phyloP scores from a whole-genome alignment of 306 rosid genomes.

The Vigna unguiculata region DNA sequence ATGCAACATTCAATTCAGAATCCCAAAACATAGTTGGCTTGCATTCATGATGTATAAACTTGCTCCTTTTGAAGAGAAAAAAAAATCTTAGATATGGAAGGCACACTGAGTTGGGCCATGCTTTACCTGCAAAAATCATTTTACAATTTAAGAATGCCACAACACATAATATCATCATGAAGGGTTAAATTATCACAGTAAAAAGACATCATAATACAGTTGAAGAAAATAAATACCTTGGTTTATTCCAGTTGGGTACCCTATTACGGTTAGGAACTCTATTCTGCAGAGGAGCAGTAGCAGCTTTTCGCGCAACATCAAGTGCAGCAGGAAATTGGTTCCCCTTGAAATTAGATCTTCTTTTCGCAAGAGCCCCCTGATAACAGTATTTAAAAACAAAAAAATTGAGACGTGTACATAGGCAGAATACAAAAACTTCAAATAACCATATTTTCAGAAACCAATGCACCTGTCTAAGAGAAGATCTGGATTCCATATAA shows the following conservation, averaged over 20 bases:
- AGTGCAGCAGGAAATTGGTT: conserved; percentile 75
- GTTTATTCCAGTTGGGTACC: conserved; percentile 72
- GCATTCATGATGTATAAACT: conserved; percentile 59
- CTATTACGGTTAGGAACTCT: conserved; percentile 57
- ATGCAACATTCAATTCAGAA: conserved; percentile 66
- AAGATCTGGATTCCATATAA: conserved; percentile 76
- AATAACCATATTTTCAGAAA: conserved; percentile 6
- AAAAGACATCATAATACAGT: background rate
- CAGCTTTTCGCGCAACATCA: conserved; percentile 78
- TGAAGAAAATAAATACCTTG: conserved; percentile 66
- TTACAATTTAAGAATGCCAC: conserved; percentile 11
- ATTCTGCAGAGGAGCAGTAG: conserved; percentile 64
- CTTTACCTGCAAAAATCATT: conserved; percentile 68
- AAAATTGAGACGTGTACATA: background rate
- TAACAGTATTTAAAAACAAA: background rate
- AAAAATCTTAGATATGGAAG: conserved; percentile 50
- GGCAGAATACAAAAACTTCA: background rate
- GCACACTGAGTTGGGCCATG: conserved; percentile 63
- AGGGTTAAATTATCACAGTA: background rate
- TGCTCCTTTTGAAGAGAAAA: conserved; percentile 57
- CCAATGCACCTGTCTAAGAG: conserved; percentile 78
- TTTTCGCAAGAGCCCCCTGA: conserved; percentile 82
- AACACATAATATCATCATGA: background rate
- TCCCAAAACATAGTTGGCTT: conserved; percentile 55
- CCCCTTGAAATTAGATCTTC: conserved; percentile 84